These are phyloP conservation scores for Hypoxylon crocopeplum DNA, from an alignment of 495 filamentous ascomycete species.

Conservation along the genomic window DNA sequence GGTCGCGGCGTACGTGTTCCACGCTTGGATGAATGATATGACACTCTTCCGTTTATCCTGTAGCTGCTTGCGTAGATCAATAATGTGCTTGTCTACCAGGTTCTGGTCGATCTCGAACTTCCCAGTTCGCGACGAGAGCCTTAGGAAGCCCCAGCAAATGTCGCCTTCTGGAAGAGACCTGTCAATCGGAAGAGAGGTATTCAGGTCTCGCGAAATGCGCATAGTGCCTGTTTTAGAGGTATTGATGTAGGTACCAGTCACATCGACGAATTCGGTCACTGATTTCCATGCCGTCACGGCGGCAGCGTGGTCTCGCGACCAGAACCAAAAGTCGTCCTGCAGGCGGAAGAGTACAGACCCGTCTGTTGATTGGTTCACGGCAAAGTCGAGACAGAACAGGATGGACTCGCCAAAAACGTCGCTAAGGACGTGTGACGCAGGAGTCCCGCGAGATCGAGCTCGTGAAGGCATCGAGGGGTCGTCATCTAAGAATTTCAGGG, in stretches of 20 bases:
- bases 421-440: slow-evolving; percentile 66
- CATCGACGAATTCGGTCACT: slow-evolving; percentile 60
- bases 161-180: slow-evolving; percentile 60
- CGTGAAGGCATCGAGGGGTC: slow-evolving; percentile 52
- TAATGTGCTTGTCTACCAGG: slow-evolving; percentile 67
- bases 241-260: slow-evolving; percentile 66
- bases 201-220: slow-evolving; percentile 27
- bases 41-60: slow-evolving; percentile 59
- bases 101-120: slow-evolving; percentile 67
- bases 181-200: slow-evolving; percentile 34
- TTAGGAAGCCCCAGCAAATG: slow-evolving; percentile 72
- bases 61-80: slow-evolving; percentile 66
- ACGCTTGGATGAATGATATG: slow-evolving; percentile 69
- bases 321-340: slow-evolving; percentile 76
- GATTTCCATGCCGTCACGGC: slow-evolving; percentile 65
- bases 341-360: slow-evolving; percentile 64
- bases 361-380: slow-evolving; percentile 65
- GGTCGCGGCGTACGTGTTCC: slow-evolving; percentile 68
- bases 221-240: slow-evolving; percentile 65
- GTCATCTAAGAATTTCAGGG: slow-evolving; percentile 65
- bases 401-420: slow-evolving; percentile 66
- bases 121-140: slow-evolving; percentile 60
- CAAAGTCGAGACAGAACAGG: slow-evolving; percentile 70
- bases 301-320: slow-evolving; percentile 58
- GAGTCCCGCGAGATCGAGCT: slow-evolving; percentile 58